Evolutionary conservation across 495 filamentous ascomycete species (phyloP), one percentile per base, ranked within the genome.

Genomic region (Penicillium tannophilum): DNA sequence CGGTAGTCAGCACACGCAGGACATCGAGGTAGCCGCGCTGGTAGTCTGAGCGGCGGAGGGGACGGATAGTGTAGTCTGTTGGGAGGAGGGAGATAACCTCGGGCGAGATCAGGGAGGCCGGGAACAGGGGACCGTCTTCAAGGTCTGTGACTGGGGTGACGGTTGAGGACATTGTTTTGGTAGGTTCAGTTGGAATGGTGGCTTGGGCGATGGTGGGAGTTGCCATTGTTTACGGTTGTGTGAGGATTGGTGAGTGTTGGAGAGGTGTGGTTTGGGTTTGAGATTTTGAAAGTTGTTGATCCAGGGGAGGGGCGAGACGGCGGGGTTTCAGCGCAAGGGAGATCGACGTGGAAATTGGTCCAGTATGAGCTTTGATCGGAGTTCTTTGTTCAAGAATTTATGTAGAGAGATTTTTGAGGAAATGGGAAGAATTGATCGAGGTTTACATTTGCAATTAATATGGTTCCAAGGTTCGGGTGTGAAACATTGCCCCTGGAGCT

Each of bases 1-100:
- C 95, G 36, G 88, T 91, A 4, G 94, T 98, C 62, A 98, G 79
- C 28, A 97, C 92, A 12, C 91, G 86, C 51, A 98, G 84, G 55
- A 92, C 91, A 71, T 96, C 92, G 46, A 98, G 86, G 74, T 96
- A 96, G 56, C 78, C 76, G 4, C 79, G 77, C 28, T 83, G 73
- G 78, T 88, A 96, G 78, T 98, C 94, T 66, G 79, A 82, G 62
- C 84, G 83, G 62, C 86, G 86, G 54, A 97, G 75, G 1, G 95
- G 88, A 7, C 94, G 92, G 63, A 95, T 82, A 19, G 78, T 85
- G 81, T 98, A 98, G 65, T 87, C 85, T 60, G 85, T 77, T 30
- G 94, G 93, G 0, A 98, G 86, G 23, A 78, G 74, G 33, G 87
- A 76, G 55, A 85, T 75, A 52, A 96, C 89, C 36, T 79, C 74